A percentile compares a stretch with the other conserved stretches of the same genome.
These are phyloP conservation scores for Gymnopilus dilepis DNA, from an alignment of 768 basidiomycete genomes.

Conservation along the genomic window DNA sequence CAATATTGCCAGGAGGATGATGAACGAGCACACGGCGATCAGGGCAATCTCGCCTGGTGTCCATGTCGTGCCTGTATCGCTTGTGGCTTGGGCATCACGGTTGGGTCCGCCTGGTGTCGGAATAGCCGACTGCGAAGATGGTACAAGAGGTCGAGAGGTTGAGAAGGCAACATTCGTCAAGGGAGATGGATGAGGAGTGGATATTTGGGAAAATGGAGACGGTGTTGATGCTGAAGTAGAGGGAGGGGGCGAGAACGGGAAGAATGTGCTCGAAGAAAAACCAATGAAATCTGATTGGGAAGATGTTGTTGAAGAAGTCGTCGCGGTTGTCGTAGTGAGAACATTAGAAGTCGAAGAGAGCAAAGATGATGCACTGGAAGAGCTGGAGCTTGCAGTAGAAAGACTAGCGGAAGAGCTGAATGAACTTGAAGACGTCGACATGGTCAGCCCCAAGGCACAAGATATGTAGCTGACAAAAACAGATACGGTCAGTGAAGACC, in stretches of 20 bases:
- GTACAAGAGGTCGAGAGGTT: not conserved
- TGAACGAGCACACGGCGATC: not conserved
- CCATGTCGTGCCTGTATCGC: not conserved
- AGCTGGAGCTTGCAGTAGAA: not conserved
- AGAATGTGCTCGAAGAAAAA: not conserved
- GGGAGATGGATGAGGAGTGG: not conserved
- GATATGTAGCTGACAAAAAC: not conserved
- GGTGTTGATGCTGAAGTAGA: not conserved
- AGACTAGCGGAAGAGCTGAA: not conserved
- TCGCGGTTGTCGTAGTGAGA: not conserved
- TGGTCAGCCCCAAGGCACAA: not conserved
- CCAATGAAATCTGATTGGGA: not conserved
- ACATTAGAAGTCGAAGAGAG: not conserved
- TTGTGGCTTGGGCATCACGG: not conserved
- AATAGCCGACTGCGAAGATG: not conserved
- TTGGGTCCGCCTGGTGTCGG: not conserved
- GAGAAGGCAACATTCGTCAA: not conserved
- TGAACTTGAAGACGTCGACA: not conserved
- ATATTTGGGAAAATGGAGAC: not conserved
- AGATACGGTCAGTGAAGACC: not conserved
- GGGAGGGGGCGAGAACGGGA: not conserved
- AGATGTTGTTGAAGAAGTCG: not conserved
- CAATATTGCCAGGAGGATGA: slow-evolving; percentile 1
- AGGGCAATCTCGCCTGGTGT: slow-evolving; percentile 2
- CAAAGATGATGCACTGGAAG: not conserved